A percentile compares a stretch with the other conserved stretches of the same genome.
Conservation (phyloP, 805 yeast genomes). For the Candida koratica region DNA sequence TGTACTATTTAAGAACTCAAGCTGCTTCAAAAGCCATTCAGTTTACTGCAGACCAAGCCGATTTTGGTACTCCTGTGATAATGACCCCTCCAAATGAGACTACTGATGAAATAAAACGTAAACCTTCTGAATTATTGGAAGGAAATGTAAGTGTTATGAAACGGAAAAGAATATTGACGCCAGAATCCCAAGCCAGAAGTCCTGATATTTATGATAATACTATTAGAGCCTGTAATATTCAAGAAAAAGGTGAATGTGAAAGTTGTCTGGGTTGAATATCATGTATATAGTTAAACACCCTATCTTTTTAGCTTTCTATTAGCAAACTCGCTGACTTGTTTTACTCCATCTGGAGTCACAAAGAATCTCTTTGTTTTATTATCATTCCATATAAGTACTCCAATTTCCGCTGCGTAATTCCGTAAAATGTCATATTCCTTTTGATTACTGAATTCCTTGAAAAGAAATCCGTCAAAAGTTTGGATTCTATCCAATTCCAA, state of each 20-base stretch:
- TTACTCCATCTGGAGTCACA: constrained; percentile 81
- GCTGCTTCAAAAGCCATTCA: constrained; percentile 38
- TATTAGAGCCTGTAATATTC: constrained; percentile 28
- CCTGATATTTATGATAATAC: constrained; percentile 32
- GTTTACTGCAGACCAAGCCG: constrained; percentile 22
- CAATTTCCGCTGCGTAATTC: constrained; percentile 84
- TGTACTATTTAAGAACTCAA: constrained; percentile 38
- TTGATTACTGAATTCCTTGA: constrained; percentile 76
- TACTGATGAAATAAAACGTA: constrained; percentile 20
- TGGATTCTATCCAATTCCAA: constrained; percentile 89
- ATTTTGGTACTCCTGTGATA: constrained; percentile 1
- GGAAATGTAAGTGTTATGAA: constrained; percentile 6
- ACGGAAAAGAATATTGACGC: constrained; percentile 8
- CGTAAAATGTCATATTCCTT: constrained; percentile 71
- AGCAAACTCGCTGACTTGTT: constrained; percentile 89
- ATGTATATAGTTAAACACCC: neutral
- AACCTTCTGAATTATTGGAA: constrained; percentile 19
- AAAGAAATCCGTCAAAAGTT: constrained; percentile 80
- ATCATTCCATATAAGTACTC: constrained; percentile 88
- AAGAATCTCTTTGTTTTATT: constrained; percentile 67
- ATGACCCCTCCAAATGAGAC: too few species aligned
- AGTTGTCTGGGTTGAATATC: constrained; percentile 35
- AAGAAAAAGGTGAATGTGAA: constrained; percentile 33
- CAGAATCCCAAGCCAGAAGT: constrained; percentile 11
- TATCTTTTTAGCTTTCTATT: constrained; percentile 43